Conservation (phyloP, 2,329 filamentous ascomycete species). For the Myrmaecium sp. region DNA sequence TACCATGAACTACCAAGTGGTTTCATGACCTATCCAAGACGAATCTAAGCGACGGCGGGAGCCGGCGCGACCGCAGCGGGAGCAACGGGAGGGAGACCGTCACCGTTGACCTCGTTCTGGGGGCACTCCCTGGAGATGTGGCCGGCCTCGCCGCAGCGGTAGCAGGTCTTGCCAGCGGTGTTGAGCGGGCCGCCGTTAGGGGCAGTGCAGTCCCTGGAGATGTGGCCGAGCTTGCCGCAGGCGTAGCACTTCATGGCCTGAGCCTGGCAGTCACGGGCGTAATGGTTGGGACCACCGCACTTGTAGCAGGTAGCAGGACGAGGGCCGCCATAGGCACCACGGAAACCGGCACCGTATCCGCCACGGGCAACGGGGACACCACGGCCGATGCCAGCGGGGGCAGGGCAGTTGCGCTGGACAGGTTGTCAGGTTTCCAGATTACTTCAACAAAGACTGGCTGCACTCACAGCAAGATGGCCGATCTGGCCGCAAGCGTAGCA, state of each 20-base stretch:
- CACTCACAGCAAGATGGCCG: slow-evolving; percentile 83
- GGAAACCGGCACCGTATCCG: slow-evolving; percentile 46
- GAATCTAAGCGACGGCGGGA: slow-evolving; percentile 18
- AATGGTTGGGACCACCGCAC: slow-evolving; percentile 82
- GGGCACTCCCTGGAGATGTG: slow-evolving; percentile 95
- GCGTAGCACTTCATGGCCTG: slow-evolving; percentile 98
- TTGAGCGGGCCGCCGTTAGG: slow-evolving; percentile 92
- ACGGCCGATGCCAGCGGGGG: slow-evolving; percentile 51
- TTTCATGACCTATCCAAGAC: neutral
- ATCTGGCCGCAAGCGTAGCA: slow-evolving; percentile 95
- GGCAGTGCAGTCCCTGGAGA: slow-evolving; percentile 86
- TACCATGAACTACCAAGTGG: neutral
- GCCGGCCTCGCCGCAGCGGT: slow-evolving; percentile 87
- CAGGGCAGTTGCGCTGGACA: slow-evolving; percentile 78
- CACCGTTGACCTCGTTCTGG: slow-evolving; percentile 44
- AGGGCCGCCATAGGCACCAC: slow-evolving; percentile 60
- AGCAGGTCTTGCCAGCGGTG: slow-evolving; percentile 96
- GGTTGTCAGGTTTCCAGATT: slow-evolving; percentile 21
- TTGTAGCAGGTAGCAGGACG: slow-evolving; percentile 52
- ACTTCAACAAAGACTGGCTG: slow-evolving; percentile 25
- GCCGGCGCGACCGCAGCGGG: slow-evolving; percentile 26
- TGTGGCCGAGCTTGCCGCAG: slow-evolving; percentile 88
- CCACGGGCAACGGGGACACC: slow-evolving; percentile 52
- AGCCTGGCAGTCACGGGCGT: slow-evolving; percentile 93
- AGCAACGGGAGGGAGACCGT: slow-evolving; percentile 19